Evolutionary conservation across 2,329 filamentous ascomycete species (phyloP).

Genomic region (Xylaria sp.): DNA sequence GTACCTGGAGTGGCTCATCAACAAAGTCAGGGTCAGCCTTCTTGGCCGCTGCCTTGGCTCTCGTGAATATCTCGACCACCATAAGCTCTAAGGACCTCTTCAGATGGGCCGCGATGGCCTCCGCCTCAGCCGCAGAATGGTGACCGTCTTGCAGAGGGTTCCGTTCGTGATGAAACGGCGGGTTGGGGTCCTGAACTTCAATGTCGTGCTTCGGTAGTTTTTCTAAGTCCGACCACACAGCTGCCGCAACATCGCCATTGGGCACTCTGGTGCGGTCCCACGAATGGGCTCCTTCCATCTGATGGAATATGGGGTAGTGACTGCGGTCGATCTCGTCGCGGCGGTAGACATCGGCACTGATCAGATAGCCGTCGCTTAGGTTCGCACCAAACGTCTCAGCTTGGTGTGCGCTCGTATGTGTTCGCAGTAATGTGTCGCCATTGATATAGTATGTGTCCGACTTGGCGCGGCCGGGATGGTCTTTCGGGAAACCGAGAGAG

Average conservation of each 20-base stretch:
- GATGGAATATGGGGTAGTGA: conserved; percentile 97
- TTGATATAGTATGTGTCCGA: conserved; percentile 98
- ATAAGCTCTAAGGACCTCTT: conserved; percentile 90
- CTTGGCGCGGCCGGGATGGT: conserved; percentile 87
- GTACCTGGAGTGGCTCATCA: conserved; percentile 81
- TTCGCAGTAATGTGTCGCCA: conserved; percentile 82
- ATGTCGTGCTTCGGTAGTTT: conserved; percentile 78
- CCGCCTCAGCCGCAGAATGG: conserved; percentile 80
- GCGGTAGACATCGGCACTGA: conserved; percentile 94
- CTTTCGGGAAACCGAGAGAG: conserved; percentile 87
- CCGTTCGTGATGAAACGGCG: conserved; percentile 77
- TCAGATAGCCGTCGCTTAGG: conserved; percentile 81
- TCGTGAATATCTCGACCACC: conserved; percentile 87
- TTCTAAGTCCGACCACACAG: conserved; percentile 76
- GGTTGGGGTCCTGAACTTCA: conserved; percentile 84
- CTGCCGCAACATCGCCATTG: conserved; percentile 68
- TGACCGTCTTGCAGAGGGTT: conserved; percentile 83
- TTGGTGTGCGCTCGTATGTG: conserved; percentile 95
- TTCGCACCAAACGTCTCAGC: conserved; percentile 81
- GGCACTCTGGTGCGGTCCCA: conserved; percentile 79
- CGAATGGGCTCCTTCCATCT: conserved; percentile 94
- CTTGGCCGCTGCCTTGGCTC: conserved; percentile 74
- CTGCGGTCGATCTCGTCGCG: conserved; percentile 94
- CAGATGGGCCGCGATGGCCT: conserved; percentile 84
- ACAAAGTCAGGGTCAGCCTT: conserved; percentile 61